Base-by-base conservation (phyloP, 73 alveolate genomes). In the Tetrahymena borealis region DNA sequence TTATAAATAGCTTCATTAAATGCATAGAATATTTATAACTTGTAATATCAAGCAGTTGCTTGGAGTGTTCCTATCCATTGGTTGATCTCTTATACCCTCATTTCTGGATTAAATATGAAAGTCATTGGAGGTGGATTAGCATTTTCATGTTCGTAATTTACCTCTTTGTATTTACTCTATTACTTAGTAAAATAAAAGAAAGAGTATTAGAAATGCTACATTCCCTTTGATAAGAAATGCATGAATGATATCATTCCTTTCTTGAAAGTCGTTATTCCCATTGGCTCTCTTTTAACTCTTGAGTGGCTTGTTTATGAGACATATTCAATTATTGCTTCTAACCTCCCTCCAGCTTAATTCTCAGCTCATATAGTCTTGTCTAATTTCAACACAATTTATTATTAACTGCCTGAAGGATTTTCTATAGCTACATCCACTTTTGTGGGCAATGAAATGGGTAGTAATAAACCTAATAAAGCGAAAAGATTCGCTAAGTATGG, bases 341-440 rank as follows among this genome's bases (percentile, higher is more conserved):
- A 38, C 11, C 31, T 90, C 32, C 78, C 85, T 11, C 28, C 18
- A 38, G 41, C 77, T 15, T 32, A 36, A n/a, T 36, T 90, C 7
- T 39, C 93, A n/a, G 93, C 93, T 7, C 38, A 35, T 38, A 39
- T 90, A n/a, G 79, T 90, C 12, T 32, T 90, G 1, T 38, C 41
- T 38, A 90, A 90, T 38, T 90, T 90, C 36, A 32, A 33, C 24
- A 90, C 85, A 10, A 38, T 90, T 39, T 90, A 90, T 90, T 90
- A 36, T 10, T 36, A 90, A 42, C 10, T 90, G 11, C 85, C 93
- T n/a, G 38, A 38, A 32, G 93, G 93, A 13, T 32, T 90, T 15
- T 90, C 93, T n/a, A 90, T 90, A 38, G 93, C 93, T 36, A 32
- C 93, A 32, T 36, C 93, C 24, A 90, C 93, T 38, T 90, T 90